Percentiles rank a stretch among this genome's conserved stretches.
phyloP scores from a whole-genome alignment of 2,329 filamentous ascomycete genomes.

The Aspergillus spinulosporus region DNA sequence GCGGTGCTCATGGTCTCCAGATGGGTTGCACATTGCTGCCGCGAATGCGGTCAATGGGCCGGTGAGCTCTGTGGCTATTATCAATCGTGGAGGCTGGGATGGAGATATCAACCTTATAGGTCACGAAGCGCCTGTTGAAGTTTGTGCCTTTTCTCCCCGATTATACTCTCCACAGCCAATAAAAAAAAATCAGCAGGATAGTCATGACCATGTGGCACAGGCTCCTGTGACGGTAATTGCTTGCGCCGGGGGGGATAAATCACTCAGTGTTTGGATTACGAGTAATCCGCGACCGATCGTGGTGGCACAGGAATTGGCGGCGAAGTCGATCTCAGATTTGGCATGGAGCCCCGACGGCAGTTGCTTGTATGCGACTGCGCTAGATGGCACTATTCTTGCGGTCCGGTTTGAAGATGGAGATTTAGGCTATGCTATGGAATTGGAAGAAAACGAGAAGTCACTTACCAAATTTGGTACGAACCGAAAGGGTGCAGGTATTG shows the following conservation, averaged over 20 bases:
- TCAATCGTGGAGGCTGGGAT: slow-evolving; percentile 89
- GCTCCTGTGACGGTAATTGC: slow-evolving; percentile 85
- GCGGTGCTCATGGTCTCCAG: slow-evolving; percentile 94
- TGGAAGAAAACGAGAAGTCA: slow-evolving; percentile 88
- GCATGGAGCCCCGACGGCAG: slow-evolving; percentile 92
- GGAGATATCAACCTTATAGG: slow-evolving; percentile 97
- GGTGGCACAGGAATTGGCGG: slow-evolving; percentile 82
- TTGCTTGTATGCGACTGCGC: slow-evolving; percentile 78
- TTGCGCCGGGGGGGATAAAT: slow-evolving; percentile 95
- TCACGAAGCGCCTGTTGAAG: slow-evolving; percentile 94
- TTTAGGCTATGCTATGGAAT: slow-evolving; percentile 80
- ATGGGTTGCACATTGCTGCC: slow-evolving; percentile 94
- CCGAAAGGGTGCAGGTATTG: slow-evolving; percentile 82
- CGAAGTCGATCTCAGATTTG: slow-evolving; percentile 90
- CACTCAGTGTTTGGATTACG: slow-evolving; percentile 95
- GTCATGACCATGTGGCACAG: slow-evolving; percentile 41
- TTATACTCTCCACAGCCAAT: slow-evolving; percentile 74
- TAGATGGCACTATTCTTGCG: slow-evolving; percentile 85
- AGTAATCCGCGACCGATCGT: slow-evolving; percentile 89
- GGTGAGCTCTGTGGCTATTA: slow-evolving; percentile 94
- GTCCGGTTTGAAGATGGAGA: slow-evolving; percentile 83
- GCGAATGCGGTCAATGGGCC: slow-evolving; percentile 97
- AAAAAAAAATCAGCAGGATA: slow-evolving; percentile 49
- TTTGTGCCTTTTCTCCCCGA: slow-evolving; percentile 93
- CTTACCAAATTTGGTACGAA: slow-evolving; percentile 90